Percentiles rank a stretch among this genome's conserved stretches.
phyloP scores from a whole-genome alignment of 805 yeast genomes.

The Candida glaebosa region DNA sequence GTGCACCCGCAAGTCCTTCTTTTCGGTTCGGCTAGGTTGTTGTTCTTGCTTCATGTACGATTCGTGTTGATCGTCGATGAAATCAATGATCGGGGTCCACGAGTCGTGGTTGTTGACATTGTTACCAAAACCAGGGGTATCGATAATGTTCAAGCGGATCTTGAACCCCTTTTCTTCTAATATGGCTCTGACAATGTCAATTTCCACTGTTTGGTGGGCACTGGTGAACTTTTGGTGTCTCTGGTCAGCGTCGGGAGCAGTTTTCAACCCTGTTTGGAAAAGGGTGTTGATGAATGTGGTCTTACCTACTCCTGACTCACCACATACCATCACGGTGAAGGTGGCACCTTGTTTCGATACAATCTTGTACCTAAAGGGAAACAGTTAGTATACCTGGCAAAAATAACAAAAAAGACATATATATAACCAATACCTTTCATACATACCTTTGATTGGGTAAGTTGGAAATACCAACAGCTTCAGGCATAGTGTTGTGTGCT shows the following conservation, averaged over 20 bases:
- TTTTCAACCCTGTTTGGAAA: slow-evolving; percentile 70
- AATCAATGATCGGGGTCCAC: slow-evolving; percentile 85
- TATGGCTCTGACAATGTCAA: slow-evolving; percentile 74
- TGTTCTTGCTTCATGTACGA: slow-evolving; percentile 88
- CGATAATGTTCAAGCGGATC: slow-evolving; percentile 75
- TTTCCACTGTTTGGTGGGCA: slow-evolving; percentile 66
- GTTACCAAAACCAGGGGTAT: slow-evolving; percentile 94
- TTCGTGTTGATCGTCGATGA: slow-evolving; percentile 88
- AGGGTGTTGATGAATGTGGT: slow-evolving; percentile 87
- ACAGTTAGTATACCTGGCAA: slow-evolving; percentile 4
- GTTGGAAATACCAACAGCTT: slow-evolving; percentile 67
- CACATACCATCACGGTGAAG: slow-evolving; percentile 82
- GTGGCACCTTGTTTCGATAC: slow-evolving; percentile 72
- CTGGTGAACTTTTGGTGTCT: slow-evolving; percentile 55
- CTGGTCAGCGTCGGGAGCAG: slow-evolving; percentile 51
- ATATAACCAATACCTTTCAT: background rate
- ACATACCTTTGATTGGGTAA: slow-evolving; percentile 70
- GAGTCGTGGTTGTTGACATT: slow-evolving; percentile 80
- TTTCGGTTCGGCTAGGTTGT: slow-evolving; percentile 69
- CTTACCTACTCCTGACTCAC: slow-evolving; percentile 90
- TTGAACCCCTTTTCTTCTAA: slow-evolving; percentile 81
- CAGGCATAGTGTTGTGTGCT: slow-evolving; percentile 42
- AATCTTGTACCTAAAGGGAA: slow-evolving; percentile 54
- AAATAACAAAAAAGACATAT: too few relatives aligned
- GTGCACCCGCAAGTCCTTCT: slow-evolving; percentile 83